Conservation (phyloP, 2,329 filamentous ascomycete species). For the Pyrenochaeta sp. region DNA sequence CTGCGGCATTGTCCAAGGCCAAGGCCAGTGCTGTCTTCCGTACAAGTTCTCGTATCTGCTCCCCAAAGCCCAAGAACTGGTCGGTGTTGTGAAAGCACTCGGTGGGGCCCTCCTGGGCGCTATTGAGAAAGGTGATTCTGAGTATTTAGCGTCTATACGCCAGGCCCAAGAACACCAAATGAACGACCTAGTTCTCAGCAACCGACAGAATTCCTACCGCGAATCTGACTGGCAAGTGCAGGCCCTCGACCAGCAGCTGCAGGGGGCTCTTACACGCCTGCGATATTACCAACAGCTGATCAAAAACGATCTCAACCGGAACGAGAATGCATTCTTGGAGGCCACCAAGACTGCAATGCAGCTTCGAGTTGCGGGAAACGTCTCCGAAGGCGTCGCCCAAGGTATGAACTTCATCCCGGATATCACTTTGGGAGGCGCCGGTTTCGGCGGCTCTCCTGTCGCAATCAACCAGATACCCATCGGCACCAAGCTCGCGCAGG, state of each 20-base stretch:
- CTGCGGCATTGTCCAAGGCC: too few species aligned
- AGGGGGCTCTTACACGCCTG: neutral
- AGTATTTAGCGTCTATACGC: neutral
- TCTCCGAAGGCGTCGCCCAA: too few species aligned
- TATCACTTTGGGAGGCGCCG: too few species aligned
- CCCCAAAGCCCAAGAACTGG: neutral
- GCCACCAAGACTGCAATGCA: too few species aligned
- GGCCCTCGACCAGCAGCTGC: neutral
- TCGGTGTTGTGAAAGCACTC: neutral
- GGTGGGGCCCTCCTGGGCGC: neutral
- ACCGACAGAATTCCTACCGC: constrained; percentile 1
- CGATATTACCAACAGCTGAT: constrained; percentile 23
- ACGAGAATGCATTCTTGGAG: too few species aligned
- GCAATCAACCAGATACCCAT: too few species aligned
- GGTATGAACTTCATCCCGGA: too few species aligned
- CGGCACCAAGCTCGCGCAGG: too few species aligned
- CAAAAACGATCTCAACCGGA: too few species aligned
- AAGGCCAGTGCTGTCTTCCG: too few species aligned
- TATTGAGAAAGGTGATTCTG: neutral
- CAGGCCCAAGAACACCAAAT: neutral
- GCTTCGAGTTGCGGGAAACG: too few species aligned
- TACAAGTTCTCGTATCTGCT: neutral
- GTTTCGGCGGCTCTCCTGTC: too few species aligned
- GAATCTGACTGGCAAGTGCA: constrained; percentile 2
- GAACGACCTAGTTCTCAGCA: neutral